Conservation (phyloP, 169 alveolate species). For the Plasmodium sp. region DNA sequence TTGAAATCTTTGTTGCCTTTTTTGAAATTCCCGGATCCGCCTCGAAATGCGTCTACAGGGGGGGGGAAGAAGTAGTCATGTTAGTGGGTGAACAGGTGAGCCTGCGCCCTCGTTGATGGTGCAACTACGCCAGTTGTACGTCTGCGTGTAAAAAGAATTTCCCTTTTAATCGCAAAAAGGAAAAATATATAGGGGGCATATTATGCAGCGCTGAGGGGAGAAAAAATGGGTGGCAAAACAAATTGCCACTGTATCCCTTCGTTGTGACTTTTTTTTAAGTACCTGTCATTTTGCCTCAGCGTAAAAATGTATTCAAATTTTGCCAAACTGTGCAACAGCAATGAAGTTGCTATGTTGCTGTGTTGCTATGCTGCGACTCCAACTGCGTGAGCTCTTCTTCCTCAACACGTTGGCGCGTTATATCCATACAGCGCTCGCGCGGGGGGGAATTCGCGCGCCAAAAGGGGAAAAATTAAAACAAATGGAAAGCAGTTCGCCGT, state of each 20-base stretch:
- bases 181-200: not conserved
- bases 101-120: not conserved
- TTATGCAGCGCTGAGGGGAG: not conserved
- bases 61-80: not conserved
- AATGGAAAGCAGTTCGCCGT: not conserved
- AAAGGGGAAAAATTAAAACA: not conserved
- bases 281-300: conserved; percentile 24
- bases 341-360: not conserved
- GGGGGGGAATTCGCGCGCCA: not conserved
- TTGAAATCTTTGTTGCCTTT: conserved; percentile 21
- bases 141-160: not conserved
- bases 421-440: not conserved
- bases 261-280: not conserved
- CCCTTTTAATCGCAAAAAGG: not conserved
- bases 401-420: not conserved
- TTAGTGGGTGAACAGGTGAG: not conserved
- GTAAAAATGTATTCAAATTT: not conserved
- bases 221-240: not conserved
- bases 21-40: conserved; percentile 57
- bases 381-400: not conserved
- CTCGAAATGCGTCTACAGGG: conserved; percentile 58
- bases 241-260: not conserved
- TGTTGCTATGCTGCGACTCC: not conserved
- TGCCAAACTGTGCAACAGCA: not conserved
- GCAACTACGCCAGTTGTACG: not conserved